Evolutionary conservation across 306 rosid species (phyloP).

Genomic region (Vigna radiata): DNA sequence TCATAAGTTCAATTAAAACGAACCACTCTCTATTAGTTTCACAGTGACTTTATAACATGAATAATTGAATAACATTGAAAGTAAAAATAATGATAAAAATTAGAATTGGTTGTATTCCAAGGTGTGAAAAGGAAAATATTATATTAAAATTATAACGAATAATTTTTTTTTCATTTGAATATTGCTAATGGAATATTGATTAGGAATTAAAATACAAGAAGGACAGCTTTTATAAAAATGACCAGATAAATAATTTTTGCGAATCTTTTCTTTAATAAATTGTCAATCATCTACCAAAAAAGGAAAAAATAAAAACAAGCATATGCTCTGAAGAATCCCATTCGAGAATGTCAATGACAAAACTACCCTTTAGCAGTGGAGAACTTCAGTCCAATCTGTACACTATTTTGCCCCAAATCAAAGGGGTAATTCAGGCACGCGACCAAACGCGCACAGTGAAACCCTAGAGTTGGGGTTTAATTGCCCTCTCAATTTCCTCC

Average conservation of each 20-base stretch:
- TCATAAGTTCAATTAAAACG: too few species aligned
- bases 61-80: too few species aligned
- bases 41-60: too few species aligned
- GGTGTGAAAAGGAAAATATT: too few species aligned
- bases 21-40: too few species aligned
- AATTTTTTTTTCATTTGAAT: not conserved
- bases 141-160: too few species aligned
- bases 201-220: not conserved
- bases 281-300: not conserved
- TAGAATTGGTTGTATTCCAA: too few species aligned
- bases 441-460: slow-evolving; percentile 2
- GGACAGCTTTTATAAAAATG: not conserved
- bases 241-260: not conserved
- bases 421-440: slow-evolving; percentile 46
- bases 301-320: not conserved
- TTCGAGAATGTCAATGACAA: slow-evolving; percentile 17
- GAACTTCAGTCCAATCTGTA: not conserved
- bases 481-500: slow-evolving; percentile 26
- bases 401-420: slow-evolving; percentile 18
- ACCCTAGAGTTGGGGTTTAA: slow-evolving; percentile 61
- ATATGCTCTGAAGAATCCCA: not conserved
- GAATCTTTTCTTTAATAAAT: not conserved
- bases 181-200: not conserved
- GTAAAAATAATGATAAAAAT: not conserved
- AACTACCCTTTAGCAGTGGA: slow-evolving; percentile 21